Base-by-base conservation (phyloP, 139 green algal genomes). In the Micractinium sp. region DNA sequence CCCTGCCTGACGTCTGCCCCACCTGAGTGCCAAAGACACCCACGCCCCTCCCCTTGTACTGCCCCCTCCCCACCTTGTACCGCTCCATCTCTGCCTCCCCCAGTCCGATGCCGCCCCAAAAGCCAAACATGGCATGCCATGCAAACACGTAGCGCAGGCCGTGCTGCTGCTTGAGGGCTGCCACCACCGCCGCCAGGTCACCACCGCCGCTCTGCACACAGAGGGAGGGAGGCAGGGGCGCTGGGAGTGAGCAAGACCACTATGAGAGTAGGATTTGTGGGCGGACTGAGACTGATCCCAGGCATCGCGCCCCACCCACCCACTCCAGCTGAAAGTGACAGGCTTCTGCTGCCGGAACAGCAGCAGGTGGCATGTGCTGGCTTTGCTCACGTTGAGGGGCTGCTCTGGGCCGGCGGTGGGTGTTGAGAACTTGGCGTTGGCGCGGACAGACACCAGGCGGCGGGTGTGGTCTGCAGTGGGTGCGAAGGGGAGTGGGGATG, bases 81-180 rank as follows among this genome's bases (percentile, higher is more conserved):
- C 86, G 81, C 23, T 56, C 56, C 81, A 89, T 89, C 25, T 81
- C 73, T 7, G 81, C 22, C 5, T 89, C 86, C 13, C 25, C 9
- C 35, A 67, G 75, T 47, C 63, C 84, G 35, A 92, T 19, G 41
- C 89, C 89, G 0, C 76, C 89, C 91, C 91, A 87, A 67, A 83
- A 99, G 5, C 95, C 97, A 0, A 93, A 92, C 87, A 99, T 91
- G 33, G 95, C 96, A 84, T 99, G 97, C 97, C 97, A 99, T 91
- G 95, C 96, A 92, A 97, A 98, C 33, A 99, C 91, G 86, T 95
- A 95, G 15, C 89, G 33, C 75, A 98, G 82, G 36, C 90, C 93
- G 66, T 93, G 93, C 22, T 79, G n/a, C n/a, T 35, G 23, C 63
- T 91, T 93, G 4, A 97, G 81, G 85, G 94, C 67, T 0, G 76